phyloP scores from a whole-genome alignment of 371 early-diverging fungal genomes.

The Mucor plumbeus region DNA sequence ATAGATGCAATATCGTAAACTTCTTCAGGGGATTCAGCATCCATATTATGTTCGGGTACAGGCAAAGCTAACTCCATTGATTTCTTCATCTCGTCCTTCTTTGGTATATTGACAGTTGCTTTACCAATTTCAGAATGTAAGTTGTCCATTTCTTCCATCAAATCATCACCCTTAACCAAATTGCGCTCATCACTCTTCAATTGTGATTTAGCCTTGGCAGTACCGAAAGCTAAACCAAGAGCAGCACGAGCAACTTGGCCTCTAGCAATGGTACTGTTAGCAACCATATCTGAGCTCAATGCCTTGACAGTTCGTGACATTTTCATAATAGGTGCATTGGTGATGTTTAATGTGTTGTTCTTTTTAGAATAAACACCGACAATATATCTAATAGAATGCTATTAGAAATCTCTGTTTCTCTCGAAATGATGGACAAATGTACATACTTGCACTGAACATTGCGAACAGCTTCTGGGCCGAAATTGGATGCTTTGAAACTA shows the following conservation, averaged over 20 bases:
- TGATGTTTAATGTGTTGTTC: constrained; percentile 66
- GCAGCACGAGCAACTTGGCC: constrained; percentile 64
- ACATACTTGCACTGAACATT: constrained; percentile 60
- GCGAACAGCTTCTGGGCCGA: constrained; percentile 58
- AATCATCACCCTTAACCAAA: constrained; percentile 62
- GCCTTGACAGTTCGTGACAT: constrained; percentile 75
- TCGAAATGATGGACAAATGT: too few relatives aligned
- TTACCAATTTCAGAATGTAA: constrained; percentile 66
- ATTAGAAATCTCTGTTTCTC: too few relatives aligned
- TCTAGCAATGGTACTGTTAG: constrained; percentile 15
- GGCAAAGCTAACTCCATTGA: constrained; percentile 63
- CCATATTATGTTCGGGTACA: constrained; percentile 73
- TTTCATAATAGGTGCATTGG: constrained; percentile 69
- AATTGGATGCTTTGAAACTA: constrained; percentile 72
- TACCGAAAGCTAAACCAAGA: constrained; percentile 91
- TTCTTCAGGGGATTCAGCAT: constrained; percentile 68
- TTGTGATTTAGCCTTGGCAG: constrained; percentile 80
- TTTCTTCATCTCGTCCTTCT: constrained; percentile 55
- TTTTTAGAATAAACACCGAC: constrained; percentile 78
- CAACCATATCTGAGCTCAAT: constrained; percentile 28
- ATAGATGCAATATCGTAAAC: constrained; percentile 79
- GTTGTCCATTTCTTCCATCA: constrained; percentile 63
- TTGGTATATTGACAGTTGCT: constrained; percentile 55
- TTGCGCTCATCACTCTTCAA: constrained; percentile 84
- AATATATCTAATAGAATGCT: constrained; percentile 60